Percentiles rank a stretch among this genome's conserved stretches.
Conservation (phyloP, 768 basidiomycete genomes). For the Leccinum longicurvipes region DNA sequence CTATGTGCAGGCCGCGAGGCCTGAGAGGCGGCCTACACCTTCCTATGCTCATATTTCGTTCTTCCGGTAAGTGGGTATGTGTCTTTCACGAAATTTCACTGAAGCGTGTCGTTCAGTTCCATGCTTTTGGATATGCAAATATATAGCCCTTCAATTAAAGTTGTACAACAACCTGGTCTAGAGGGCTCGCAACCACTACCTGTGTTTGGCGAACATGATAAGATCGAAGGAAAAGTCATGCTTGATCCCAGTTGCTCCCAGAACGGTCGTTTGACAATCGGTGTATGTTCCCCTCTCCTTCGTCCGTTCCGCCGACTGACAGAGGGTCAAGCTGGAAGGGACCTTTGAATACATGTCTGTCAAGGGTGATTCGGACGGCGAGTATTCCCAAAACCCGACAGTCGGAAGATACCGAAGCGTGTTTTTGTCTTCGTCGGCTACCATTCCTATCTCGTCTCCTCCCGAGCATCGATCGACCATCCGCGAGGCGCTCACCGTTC, state of each 20-base stretch:
- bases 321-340: conserved; percentile 54
- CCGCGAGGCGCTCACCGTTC: conserved; percentile 37
- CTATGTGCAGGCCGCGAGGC: conserved; percentile 31
- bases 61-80: conserved; percentile 40
- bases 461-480: conserved; percentile 24
- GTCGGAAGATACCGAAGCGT: conserved; percentile 38
- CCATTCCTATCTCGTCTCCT: conserved; percentile 37
- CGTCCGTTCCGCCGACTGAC: conserved; percentile 1
- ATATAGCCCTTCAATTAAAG: conserved; percentile 58
- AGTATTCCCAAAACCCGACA: conserved; percentile 18
- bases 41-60: conserved; percentile 45
- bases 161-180: conserved; percentile 31
- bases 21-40: conserved; percentile 12
- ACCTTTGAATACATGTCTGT: conserved; percentile 45
- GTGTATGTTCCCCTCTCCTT: conserved; percentile 36
- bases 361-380: conserved; percentile 16
- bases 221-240: conserved; percentile 55
- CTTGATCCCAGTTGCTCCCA: conserved; percentile 51
- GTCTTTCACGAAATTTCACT: background rate
- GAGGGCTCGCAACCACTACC: conserved; percentile 33
- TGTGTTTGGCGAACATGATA: conserved; percentile 61
- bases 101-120: conserved; percentile 35
- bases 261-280: conserved; percentile 55
- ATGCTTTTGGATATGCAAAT: conserved; percentile 58
- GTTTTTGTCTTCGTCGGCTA: conserved; percentile 48